Percentiles rank a stretch among this genome's conserved stretches.
Conservation (phyloP, 192 early-diverging fungal genomes). For the Rhizoclosmatium globosum region DNA sequence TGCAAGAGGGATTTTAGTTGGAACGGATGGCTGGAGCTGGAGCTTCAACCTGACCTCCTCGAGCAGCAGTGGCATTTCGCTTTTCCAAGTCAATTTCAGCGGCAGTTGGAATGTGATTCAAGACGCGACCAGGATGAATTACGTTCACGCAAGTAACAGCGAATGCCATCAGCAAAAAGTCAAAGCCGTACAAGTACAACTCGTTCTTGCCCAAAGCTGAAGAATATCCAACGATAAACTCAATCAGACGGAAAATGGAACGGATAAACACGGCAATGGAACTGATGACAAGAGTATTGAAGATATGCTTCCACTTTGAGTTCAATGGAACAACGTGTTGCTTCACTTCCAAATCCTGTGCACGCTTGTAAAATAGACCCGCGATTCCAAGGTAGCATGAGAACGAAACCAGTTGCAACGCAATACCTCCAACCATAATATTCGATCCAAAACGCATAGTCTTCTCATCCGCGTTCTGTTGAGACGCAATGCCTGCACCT, state of each 20-base stretch:
- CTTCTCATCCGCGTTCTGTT: neutral
- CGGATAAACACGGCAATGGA: conserved; percentile 2
- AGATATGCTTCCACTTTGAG: conserved; percentile 2
- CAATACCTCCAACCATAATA: conserved; percentile 31
- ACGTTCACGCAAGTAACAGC: conserved; percentile 19
- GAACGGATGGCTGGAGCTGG: no score
- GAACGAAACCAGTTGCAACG: conserved; percentile 37
- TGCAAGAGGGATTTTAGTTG: no score
- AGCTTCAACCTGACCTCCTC: no score
- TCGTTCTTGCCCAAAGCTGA: conserved; percentile 30
- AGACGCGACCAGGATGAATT: conserved; percentile 26
- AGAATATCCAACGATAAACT: conserved; percentile 25
- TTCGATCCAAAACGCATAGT: neutral
- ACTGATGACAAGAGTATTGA: neutral
- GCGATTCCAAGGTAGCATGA: conserved; percentile 23
- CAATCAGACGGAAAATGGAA: conserved; percentile 40
- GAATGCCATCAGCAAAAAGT: conserved; percentile 36
- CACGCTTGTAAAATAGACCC: conserved; percentile 9
- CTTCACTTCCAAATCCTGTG: neutral
- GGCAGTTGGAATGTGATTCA: neutral
- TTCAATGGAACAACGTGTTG: neutral
- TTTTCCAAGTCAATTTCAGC: no score
- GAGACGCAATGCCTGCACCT: conserved; percentile 28
- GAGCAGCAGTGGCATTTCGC: no score
- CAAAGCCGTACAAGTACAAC: conserved; percentile 35